Base-by-base conservation (phyloP, 345 rosid species). In the Dimocarpus longan region DNA sequence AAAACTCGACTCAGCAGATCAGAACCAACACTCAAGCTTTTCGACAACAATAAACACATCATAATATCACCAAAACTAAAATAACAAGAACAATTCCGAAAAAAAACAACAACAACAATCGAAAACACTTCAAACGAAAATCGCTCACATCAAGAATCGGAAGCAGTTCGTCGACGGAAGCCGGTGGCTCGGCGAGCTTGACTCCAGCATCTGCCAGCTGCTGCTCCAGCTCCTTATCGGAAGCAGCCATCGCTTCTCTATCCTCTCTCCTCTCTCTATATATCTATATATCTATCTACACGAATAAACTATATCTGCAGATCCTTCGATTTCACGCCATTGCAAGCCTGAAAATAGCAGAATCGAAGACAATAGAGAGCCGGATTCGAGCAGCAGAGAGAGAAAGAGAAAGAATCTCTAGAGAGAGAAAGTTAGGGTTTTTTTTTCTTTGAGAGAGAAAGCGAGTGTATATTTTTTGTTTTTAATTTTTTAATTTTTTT, bases 61-160 rank as follows among this genome's bases (percentile, higher is more conserved):
- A 50, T 71, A 19, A 59, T 11, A 46, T 7, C 2, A 24, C 52
- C 56, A 24, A 62, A 15, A n/a, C 67, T 10, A 32, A 11, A 22
- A 24, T 1, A 4, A 24, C 15, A 2, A n/a, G 13, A 50, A 4
- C 5, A 3, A 69, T 10, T 15, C 5, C 44, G 44, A 19, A 24
- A 67, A 16, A 19, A 62, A 63, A 8, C 37, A 74, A 7, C 16
- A 74, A 60, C 22, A 7, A 40, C 1, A 8, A 65, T 6, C 39
- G 46, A 70, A 60, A 3, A 59, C 37, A 32, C 37, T 32, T 32
- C 2, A 8, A 56, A 12, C 21, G 56, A 39, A 21, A 5, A 77
- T 24, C 76, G 83, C 93, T 88, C 79, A 92, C 99, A 52, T 96
- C 95, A 9, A 96, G 97, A 74, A 94, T 91, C 79, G 88, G 75